Evolutionary conservation across 2,329 filamentous ascomycete species (phyloP).

Genomic region (Ceratocystis alfenasii): DNA sequence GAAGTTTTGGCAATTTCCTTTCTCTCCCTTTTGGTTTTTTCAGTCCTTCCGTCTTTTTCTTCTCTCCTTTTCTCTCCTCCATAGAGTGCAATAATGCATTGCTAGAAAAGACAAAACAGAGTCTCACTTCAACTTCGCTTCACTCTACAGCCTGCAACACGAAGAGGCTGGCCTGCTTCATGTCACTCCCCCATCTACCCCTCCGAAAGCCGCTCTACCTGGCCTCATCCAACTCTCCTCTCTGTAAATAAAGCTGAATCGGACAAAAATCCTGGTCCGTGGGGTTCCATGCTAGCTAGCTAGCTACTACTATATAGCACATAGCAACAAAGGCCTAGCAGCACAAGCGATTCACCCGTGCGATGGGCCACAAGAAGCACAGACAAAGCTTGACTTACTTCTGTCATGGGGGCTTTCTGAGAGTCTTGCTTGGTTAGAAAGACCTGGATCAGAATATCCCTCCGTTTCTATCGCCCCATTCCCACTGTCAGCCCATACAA

Average conservation of each 20-base stretch:
- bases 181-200: no score
- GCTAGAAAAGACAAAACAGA: not conserved
- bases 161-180: no score
- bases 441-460: not conserved
- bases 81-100: not conserved
- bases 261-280: not conserved
- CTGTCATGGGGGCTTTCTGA: not conserved
- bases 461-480: not conserved
- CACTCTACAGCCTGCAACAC: not conserved
- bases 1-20: not conserved
- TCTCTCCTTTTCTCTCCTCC: not conserved
- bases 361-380: not conserved
- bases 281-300: not conserved
- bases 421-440: not conserved
- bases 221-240: not conserved
- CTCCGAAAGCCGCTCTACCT: not conserved
- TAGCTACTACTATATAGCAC: not conserved
- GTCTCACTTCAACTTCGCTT: not conserved
- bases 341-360: not conserved
- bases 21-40: not conserved
- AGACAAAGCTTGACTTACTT: not conserved
- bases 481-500: not conserved
- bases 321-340: not conserved
- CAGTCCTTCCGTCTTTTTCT: not conserved
- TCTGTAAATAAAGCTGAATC: not conserved